Evolutionary conservation across 352 stramenopile species (phyloP), one percentile per base, ranked within the genome.

Genomic region (Phytophthora multivora): DNA sequence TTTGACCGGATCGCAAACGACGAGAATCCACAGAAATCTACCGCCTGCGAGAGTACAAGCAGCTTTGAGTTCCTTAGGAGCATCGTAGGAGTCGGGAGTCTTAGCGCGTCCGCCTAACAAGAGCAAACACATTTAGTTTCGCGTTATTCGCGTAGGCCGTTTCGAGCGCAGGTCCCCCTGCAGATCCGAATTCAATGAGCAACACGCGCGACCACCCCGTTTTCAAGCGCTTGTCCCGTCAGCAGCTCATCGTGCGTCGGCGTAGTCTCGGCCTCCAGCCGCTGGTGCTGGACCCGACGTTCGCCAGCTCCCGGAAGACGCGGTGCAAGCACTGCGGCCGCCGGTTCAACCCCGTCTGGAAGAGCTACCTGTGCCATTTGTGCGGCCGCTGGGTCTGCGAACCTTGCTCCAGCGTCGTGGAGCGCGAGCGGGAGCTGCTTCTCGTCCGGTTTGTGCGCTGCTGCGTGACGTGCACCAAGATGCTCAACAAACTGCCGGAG

Each of bases 401-500:
- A 21, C 53, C 75, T 21, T 88, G 79, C 52, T 88, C 79, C 26
- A 71, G 52, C 9, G 79, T 88, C 11, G 73, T 85, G 23, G 79
- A 88, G 51, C 67, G 76, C 12, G 79, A 86, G 39, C 79, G 74
- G 0, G 66, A 81, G 31, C 55, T 77, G 41, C 60, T 81, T 38
- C 53, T 54, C n/a, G 69, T 88, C 16, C 66, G 72, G 23, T 86
- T 79, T 48, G 66, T 88, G 26, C 79, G 79, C 54, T 71, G 66
- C 31, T 88, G 79, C 60, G 55, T 64, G 46, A 42, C 51, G 18
- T 88, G 79, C 53, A 66, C 77, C 41, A 67, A 51, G 21, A 72
- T 79, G 62, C 19, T 74, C 50, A 88, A 83, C 73, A 86, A 88
- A 56, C 73, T 80, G 63, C 59, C 68, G 10, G 73, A 86, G 23